A percentile compares a stretch with the other conserved stretches of the same genome.
Conservation (phyloP, 1,284 basidiomycete genomes). For the Puccinia triticina region DNA sequence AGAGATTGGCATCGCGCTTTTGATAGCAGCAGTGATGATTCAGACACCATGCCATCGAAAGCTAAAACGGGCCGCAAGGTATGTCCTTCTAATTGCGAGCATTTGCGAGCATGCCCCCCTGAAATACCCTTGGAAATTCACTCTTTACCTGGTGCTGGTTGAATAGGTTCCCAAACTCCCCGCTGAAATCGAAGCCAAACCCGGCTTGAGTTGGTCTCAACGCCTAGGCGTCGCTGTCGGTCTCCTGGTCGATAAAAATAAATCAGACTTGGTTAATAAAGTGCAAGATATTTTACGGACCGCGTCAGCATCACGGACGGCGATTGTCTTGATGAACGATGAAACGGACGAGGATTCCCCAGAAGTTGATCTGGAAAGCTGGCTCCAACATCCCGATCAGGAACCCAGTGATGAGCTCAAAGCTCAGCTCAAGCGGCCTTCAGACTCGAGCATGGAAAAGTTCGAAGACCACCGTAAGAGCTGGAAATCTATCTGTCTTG, state of each 20-base stretch:
- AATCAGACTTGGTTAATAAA: slow-evolving; percentile 74
- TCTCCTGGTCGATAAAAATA: slow-evolving; percentile 70
- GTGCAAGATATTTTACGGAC: slow-evolving; percentile 68
- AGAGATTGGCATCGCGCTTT: slow-evolving; percentile 16
- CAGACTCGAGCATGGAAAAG: slow-evolving; percentile 71
- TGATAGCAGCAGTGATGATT: slow-evolving; percentile 50
- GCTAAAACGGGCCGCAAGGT: slow-evolving; percentile 59
- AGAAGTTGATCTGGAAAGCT: slow-evolving; percentile 63
- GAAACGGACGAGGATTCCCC: slow-evolving; percentile 60
- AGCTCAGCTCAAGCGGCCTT: slow-evolving; percentile 64
- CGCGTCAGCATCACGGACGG: slow-evolving; percentile 62
- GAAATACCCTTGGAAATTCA: background rate
- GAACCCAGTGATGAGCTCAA: slow-evolving; percentile 56
- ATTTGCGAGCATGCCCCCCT: background rate
- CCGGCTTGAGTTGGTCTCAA: slow-evolving; percentile 84
- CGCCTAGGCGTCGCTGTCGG: slow-evolving; percentile 82
- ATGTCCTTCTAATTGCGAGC: slow-evolving; percentile 18
- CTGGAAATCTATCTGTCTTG: slow-evolving; percentile 43
- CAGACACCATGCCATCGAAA: slow-evolving; percentile 18
- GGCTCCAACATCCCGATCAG: slow-evolving; percentile 63
- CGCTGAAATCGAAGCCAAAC: slow-evolving; percentile 78
- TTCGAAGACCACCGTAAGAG: slow-evolving; percentile 75
- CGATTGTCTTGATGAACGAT: slow-evolving; percentile 73
- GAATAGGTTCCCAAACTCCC: slow-evolving; percentile 55
- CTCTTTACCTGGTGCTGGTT: background rate